Conservation (phyloP, 371 early-diverging fungal genomes). For the Neoconidiobolus thromboides region DNA sequence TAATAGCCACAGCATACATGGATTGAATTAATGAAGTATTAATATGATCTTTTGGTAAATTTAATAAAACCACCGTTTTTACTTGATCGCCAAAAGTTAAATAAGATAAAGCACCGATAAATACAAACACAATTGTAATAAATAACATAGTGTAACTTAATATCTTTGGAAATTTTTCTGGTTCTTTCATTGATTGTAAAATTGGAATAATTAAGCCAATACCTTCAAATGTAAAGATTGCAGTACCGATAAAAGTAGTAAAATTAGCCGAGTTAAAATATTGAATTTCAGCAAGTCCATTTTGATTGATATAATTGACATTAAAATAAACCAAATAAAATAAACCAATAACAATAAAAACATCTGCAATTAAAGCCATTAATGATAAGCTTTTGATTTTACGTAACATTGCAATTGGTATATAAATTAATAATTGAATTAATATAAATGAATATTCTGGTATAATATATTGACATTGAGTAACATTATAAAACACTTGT, state of each 20-base stretch:
- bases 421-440: slow-evolving; percentile 43
- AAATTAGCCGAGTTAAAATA: slow-evolving; percentile 34
- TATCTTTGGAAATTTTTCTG: slow-evolving; percentile 53
- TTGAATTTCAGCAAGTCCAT: slow-evolving; percentile 16
- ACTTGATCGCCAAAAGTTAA: slow-evolving; percentile 66
- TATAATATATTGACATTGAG: slow-evolving; percentile 21
- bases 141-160: slow-evolving; percentile 44
- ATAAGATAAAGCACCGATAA: slow-evolving; percentile 65
- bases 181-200: slow-evolving; percentile 65
- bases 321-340: slow-evolving; percentile 35
- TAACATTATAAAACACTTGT: slow-evolving; percentile 29
- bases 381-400: slow-evolving; percentile 45
- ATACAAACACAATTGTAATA: slow-evolving; percentile 46
- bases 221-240: slow-evolving; percentile 86
- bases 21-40: slow-evolving; percentile 42
- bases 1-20: slow-evolving; percentile 71
- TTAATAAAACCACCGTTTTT: slow-evolving; percentile 61
- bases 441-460: slow-evolving; percentile 27
- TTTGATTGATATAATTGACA: slow-evolving; percentile 24
- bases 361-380: slow-evolving; percentile 53
- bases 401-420: slow-evolving; percentile 54
- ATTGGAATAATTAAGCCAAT: slow-evolving; percentile 80
- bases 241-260: slow-evolving; percentile 76
- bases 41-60: slow-evolving; percentile 36
- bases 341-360: slow-evolving; percentile 55